Evolutionary conservation across 2,329 filamentous ascomycete species (phyloP).

Genomic region (Sclerotinia nivalis): DNA sequence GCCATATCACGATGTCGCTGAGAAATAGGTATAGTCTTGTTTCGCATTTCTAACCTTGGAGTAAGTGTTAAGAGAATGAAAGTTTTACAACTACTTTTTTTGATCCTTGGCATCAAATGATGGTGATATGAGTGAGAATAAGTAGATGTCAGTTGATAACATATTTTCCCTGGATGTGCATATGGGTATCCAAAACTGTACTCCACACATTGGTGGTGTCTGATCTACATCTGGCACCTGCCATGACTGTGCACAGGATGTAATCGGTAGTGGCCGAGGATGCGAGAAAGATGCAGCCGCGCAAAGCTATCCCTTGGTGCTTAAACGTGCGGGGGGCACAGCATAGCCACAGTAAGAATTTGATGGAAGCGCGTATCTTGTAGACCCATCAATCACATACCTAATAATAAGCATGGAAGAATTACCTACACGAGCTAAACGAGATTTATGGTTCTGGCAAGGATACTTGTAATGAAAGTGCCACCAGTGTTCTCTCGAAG

Average conservation of each 20-base stretch:
- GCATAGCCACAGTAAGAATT: constrained; percentile 5
- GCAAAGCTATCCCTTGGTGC: background rate
- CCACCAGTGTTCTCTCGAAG: too few species aligned
- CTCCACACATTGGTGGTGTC: background rate
- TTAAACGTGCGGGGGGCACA: background rate
- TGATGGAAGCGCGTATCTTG: background rate
- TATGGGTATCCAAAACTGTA: background rate
- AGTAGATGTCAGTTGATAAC: background rate
- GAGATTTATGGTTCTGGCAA: background rate
- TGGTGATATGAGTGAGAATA: background rate
- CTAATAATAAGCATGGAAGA: background rate
- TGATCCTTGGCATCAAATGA: background rate
- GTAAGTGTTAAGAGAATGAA: background rate
- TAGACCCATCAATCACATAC: background rate
- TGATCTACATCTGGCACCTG: constrained; percentile 16
- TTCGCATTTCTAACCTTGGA: too few species aligned
- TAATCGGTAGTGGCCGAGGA: constrained; percentile 3
- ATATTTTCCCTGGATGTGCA: background rate
- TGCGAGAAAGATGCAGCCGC: constrained; percentile 5
- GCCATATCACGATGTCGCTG: background rate
- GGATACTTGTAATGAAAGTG: background rate
- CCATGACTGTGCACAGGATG: background rate
- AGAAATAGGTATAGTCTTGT: background rate
- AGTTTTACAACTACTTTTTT: background rate
- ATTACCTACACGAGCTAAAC: background rate